Conservation (phyloP, 495 filamentous ascomycete species). For the Podospora didyma region DNA sequence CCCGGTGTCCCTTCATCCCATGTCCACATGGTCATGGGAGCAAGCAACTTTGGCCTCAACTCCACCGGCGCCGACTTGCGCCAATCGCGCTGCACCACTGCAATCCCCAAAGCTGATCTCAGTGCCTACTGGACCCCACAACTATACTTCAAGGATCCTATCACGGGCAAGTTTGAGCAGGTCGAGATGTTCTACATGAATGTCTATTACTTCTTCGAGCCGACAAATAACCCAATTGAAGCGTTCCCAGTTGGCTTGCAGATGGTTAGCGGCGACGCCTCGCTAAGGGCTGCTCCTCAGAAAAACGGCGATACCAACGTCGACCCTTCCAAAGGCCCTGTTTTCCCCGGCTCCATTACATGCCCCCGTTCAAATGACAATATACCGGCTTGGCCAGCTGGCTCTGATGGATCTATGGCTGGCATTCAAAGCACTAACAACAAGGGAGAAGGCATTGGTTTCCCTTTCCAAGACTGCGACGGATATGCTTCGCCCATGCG, state of each 20-base stretch:
- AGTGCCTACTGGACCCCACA: background rate
- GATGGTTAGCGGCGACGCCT: constrained; percentile 65
- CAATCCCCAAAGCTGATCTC: background rate
- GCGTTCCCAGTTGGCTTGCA: constrained; percentile 68
- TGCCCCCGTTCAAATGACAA: constrained; percentile 44
- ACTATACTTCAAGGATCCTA: constrained; percentile 45
- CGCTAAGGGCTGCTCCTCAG: constrained; percentile 37
- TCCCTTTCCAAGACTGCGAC: constrained; percentile 49
- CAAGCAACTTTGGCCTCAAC: background rate
- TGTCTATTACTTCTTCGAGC: constrained; percentile 68
- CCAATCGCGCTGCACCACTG: background rate
- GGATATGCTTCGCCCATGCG: constrained; percentile 55
- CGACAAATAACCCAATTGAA: constrained; percentile 54
- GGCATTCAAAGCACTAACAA: constrained; percentile 50
- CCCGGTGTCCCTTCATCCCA: background rate
- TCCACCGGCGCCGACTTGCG: background rate
- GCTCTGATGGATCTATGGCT: constrained; percentile 42
- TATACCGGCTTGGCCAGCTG: constrained; percentile 47
- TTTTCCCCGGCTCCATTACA: constrained; percentile 42
- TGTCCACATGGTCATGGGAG: background rate
- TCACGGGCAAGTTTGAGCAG: constrained; percentile 61
- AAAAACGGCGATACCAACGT: constrained; percentile 30
- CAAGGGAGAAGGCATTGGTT: constrained; percentile 44
- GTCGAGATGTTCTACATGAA: constrained; percentile 58
- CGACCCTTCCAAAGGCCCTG: constrained; percentile 37